phyloP scores from a whole-genome alignment of 805 yeast species.

The Suhomyces pyralidae region DNA sequence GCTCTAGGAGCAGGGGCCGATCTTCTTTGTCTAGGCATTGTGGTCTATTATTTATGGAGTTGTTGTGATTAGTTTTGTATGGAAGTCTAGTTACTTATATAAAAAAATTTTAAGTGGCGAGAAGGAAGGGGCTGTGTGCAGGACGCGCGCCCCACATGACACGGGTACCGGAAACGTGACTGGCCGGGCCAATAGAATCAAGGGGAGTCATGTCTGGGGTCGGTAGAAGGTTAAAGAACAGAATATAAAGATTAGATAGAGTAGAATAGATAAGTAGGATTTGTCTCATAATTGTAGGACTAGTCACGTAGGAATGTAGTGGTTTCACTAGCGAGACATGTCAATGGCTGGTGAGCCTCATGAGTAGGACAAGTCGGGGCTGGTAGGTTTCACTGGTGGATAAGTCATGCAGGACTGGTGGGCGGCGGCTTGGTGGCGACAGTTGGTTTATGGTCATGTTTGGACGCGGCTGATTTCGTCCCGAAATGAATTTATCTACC shows the following conservation, averaged over 20 bases:
- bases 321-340: background rate
- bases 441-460: background rate
- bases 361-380: too few relatives aligned
- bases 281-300: background rate
- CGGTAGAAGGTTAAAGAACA: background rate
- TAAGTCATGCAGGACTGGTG: background rate
- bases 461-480: background rate
- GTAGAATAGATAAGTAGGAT: background rate
- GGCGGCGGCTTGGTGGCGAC: background rate
- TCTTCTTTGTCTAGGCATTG: slow-evolving; percentile 54
- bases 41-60: slow-evolving; percentile 3
- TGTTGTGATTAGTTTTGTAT: background rate
- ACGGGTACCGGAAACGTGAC: background rate
- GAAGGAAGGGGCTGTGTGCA: background rate
- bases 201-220: background rate
- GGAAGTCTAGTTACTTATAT: slow-evolving; percentile 1
- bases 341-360: too few relatives aligned
- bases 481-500: background rate
- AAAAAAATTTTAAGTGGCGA: slow-evolving; percentile 5
- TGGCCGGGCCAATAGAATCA: background rate
- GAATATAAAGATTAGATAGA: background rate
- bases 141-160: background rate
- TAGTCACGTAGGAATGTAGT: background rate
- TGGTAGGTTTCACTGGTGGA: background rate
- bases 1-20: slow-evolving; percentile 46